Percentiles rank a stretch among this genome's conserved stretches.
Conservation (phyloP, 2,329 filamentous ascomycete genomes). For the Dendrostoma leiphaemia region DNA sequence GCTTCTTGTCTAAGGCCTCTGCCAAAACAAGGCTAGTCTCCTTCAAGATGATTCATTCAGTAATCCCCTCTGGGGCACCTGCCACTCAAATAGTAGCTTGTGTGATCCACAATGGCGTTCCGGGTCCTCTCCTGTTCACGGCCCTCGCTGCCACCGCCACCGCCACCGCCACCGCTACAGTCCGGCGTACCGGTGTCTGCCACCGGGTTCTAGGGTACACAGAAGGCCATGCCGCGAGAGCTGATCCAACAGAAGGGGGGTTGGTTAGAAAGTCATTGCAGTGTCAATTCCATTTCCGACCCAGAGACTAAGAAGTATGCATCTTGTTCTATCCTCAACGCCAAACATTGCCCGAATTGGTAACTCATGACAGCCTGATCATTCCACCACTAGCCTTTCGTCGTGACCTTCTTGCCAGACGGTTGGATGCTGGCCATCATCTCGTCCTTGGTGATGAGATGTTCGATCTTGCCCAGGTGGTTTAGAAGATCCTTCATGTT, state of each 20-base stretch:
- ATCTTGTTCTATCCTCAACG: neutral
- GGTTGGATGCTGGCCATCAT: constrained; percentile 99
- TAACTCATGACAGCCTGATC: neutral
- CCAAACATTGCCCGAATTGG: too few relatives aligned
- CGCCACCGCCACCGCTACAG: too few relatives aligned
- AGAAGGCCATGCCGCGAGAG: neutral
- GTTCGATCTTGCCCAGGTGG: constrained; percentile 83
- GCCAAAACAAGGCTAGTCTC: too few relatives aligned
- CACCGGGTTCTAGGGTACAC: too few relatives aligned
- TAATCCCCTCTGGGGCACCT: too few relatives aligned
- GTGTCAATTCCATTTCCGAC: constrained; percentile 1
- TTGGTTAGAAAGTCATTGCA: neutral
- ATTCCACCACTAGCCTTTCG: constrained; percentile 3
- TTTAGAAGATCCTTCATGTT: constrained; percentile 76
- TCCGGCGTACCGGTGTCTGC: too few relatives aligned
- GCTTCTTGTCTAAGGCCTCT: too few relatives aligned
- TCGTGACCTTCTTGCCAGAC: constrained; percentile 17
- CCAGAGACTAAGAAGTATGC: neutral
- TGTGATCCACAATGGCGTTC: too few relatives aligned
- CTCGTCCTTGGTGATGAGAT: constrained; percentile 98
- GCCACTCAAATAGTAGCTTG: too few relatives aligned
- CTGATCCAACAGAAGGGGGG: neutral
- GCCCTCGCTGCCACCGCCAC: too few relatives aligned
- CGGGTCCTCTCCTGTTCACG: too few relatives aligned
- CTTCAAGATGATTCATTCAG: too few relatives aligned